A percentile compares a stretch with the other conserved stretches of the same genome.
These are phyloP conservation scores for Globisporangium recalcitrans DNA, from an alignment of 352 stramenopile species.

Conservation along the genomic window DNA sequence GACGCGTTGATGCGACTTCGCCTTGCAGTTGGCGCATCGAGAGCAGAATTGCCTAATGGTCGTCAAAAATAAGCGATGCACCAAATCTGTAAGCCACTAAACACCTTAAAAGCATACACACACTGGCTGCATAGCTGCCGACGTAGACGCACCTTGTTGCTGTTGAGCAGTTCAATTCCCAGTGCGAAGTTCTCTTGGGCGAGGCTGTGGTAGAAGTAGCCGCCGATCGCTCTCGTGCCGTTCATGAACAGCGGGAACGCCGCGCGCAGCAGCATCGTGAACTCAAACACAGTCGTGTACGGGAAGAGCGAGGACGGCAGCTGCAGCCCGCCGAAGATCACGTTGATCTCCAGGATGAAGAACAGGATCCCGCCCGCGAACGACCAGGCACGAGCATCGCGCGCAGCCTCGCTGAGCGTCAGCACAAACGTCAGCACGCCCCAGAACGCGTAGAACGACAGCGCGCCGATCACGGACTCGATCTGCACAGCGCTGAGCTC, in stretches of 20 bases:
- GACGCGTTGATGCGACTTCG: conserved; percentile 53
- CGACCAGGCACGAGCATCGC: conserved; percentile 89
- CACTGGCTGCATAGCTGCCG: not conserved
- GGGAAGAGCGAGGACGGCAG: conserved; percentile 63
- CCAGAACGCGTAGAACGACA: conserved; percentile 95
- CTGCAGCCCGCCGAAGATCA: conserved; percentile 63
- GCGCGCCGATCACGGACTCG: conserved; percentile 87
- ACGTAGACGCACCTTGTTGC: conserved; percentile 48
- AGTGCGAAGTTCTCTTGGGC: conserved; percentile 68
- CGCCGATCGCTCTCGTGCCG: conserved; percentile 92
- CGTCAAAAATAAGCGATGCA: not conserved
- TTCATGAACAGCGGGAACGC: conserved; percentile 96
- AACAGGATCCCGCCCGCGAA: conserved; percentile 92
- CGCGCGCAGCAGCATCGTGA: conserved; percentile 89
- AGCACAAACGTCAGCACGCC: conserved; percentile 94
- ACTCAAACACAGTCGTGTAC: conserved; percentile 88
- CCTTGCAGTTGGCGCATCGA: conserved; percentile 75
- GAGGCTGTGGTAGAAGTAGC: conserved; percentile 83
- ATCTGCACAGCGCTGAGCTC: conserved; percentile 86
- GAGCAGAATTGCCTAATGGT: conserved; percentile 58
- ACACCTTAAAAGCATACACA: not conserved
- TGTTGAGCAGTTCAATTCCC: conserved; percentile 73
- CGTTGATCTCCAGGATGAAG: conserved; percentile 92
- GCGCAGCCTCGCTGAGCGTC: conserved; percentile 89
- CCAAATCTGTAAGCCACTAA: not conserved